Evolutionary conservation across 345 rosid genomes (phyloP).

Genomic region (Ceriops tagal): DNA sequence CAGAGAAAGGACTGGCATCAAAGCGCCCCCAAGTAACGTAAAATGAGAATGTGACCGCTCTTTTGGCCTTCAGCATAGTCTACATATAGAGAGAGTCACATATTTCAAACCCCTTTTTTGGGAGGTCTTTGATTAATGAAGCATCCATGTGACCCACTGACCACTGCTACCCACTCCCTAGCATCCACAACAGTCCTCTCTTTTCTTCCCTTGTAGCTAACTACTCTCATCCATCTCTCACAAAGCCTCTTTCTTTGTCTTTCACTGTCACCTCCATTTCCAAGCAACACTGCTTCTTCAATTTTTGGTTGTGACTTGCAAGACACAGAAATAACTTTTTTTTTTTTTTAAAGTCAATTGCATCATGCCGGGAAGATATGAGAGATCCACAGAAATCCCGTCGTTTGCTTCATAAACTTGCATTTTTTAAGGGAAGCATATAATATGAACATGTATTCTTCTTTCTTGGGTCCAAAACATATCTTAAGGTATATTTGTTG

Average conservation of each 20-base stretch:
- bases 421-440: too few relatives aligned
- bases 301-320: background rate
- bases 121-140: background rate
- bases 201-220: background rate
- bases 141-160: constrained; percentile 31
- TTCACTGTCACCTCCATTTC: constrained; percentile 8
- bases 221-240: constrained; percentile 9
- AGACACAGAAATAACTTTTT: background rate
- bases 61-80: constrained; percentile 7
- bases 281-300: background rate
- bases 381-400: background rate
- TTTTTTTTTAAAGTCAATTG: background rate
- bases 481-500: too few relatives aligned
- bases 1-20: constrained; percentile 15
- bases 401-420: too few relatives aligned
- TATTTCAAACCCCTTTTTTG: background rate
- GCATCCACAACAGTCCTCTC: constrained; percentile 13
- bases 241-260: background rate
- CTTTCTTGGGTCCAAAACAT: too few relatives aligned
- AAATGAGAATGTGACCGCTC: background rate
- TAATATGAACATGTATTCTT: too few relatives aligned
- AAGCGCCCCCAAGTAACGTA: background rate
- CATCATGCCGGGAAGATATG: background rate
- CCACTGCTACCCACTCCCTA: constrained; percentile 32
- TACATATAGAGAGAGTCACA: background rate